Conservation (phyloP, 169 alveolate species). For the Plasmodium sp. region DNA sequence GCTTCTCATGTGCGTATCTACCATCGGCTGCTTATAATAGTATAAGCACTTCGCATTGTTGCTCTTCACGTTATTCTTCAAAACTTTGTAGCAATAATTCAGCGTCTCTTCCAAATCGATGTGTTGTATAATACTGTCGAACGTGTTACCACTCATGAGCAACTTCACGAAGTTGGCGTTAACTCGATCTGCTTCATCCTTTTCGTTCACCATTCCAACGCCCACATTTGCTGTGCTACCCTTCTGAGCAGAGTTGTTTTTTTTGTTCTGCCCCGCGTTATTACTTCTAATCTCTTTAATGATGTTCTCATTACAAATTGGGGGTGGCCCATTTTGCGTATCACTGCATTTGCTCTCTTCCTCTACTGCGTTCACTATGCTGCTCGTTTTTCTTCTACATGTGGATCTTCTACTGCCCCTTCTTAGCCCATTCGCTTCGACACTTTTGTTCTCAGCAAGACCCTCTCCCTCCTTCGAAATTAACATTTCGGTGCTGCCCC, state of each 20-base stretch:
- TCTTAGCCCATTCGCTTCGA: not conserved
- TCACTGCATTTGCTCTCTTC: not conserved
- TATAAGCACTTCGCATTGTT: slow-evolving; percentile 20
- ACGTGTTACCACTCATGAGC: not conserved
- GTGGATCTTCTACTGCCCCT: not conserved
- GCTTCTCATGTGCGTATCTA: not conserved
- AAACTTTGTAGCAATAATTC: slow-evolving; percentile 65
- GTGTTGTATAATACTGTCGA: slow-evolving; percentile 17
- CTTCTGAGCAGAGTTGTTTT: not conserved
- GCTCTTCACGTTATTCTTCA: slow-evolving; percentile 13
- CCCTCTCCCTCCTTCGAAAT: not conserved
- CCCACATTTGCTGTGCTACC: not conserved
- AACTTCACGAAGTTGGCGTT: not conserved
- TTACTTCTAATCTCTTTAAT: not conserved
- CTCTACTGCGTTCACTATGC: not conserved
- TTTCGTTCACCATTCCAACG: not conserved
- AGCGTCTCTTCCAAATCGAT: slow-evolving; percentile 55
- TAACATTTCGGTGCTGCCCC: not conserved
- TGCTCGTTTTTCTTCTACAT: not conserved
- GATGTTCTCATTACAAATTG: not conserved
- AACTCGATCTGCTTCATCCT: not conserved
- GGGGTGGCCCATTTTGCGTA: not conserved
- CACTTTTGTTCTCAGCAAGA: not conserved
- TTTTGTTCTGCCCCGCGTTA: not conserved
- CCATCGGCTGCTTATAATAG: slow-evolving; percentile 5